A percentile compares a stretch with the other conserved stretches of the same genome.
Conservation (phyloP, 345 rosid genomes). For the Excoecaria cochinchinensis region DNA sequence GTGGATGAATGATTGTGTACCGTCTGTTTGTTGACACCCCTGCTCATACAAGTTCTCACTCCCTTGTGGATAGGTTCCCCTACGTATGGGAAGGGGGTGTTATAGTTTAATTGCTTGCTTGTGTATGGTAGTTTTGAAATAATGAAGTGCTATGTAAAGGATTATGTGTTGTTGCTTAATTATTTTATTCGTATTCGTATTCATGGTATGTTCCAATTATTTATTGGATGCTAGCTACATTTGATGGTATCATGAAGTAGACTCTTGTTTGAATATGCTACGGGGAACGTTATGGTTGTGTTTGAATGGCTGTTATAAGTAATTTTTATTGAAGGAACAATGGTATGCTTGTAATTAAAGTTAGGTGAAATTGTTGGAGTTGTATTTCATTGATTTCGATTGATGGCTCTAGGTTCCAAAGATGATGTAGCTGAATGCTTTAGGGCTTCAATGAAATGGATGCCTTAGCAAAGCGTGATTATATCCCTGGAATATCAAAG, state of each 20-base stretch:
- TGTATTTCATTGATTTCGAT: neutral
- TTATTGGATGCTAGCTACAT: neutral
- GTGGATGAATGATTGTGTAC: no score
- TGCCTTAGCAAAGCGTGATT: slow-evolving; percentile 87
- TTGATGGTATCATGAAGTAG: neutral
- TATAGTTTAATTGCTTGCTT: no score
- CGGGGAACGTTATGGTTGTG: neutral
- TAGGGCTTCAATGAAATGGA: slow-evolving; percentile 98
- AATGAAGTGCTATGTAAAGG: neutral
- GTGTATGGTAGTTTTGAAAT: no score
- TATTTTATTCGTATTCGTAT: neutral
- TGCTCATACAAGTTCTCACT: no score
- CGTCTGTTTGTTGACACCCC: no score
- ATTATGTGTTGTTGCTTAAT: neutral
- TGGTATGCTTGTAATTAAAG: slow-evolving; percentile 1
- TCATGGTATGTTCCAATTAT: neutral
- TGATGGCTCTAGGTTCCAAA: slow-evolving; percentile 62
- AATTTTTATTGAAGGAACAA: neutral
- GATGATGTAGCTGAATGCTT: slow-evolving; percentile 94
- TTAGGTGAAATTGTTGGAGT: neutral
- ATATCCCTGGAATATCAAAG: slow-evolving; percentile 86
- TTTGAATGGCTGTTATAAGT: neutral
- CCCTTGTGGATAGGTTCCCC: no score
- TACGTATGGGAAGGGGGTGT: no score
- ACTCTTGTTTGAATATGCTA: neutral